Conservation (phyloP, 805 yeast genomes). For the Metschnikowia bowlesiae region DNA sequence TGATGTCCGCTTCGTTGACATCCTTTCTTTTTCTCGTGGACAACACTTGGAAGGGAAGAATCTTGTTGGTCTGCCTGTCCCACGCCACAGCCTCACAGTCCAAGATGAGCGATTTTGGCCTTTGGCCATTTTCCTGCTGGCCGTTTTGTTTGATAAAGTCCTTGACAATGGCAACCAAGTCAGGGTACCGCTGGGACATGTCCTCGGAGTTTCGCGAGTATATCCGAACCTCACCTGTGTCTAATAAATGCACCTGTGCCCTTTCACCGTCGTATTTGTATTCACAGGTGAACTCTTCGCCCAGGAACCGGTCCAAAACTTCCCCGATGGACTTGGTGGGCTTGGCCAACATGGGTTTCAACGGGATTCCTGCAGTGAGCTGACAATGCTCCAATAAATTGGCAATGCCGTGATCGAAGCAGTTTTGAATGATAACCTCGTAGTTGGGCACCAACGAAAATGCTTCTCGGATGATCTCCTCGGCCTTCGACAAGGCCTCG, state of each 20-base stretch:
- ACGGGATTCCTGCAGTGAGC: conserved; percentile 86
- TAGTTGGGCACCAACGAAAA: conserved; percentile 90
- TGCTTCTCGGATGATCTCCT: conserved; percentile 76
- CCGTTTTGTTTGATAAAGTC: conserved; percentile 45
- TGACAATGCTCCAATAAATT: conserved; percentile 64
- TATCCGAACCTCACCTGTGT: conserved; percentile 63
- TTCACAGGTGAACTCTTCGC: conserved; percentile 86
- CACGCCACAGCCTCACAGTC: conserved; percentile 99
- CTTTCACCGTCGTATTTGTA: conserved; percentile 98
- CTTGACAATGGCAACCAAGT: conserved; percentile 64
- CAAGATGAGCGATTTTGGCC: conserved; percentile 59
- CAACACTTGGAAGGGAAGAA: conserved; percentile 87
- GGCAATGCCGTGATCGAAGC: conserved; percentile 63
- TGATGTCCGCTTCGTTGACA: conserved; percentile 81
- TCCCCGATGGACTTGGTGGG: conserved; percentile 95
- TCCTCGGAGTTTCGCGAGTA: conserved; percentile 95
- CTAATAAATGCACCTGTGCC: conserved; percentile 82
- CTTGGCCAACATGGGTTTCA: conserved; percentile 97
- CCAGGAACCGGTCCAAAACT: conserved; percentile 82
- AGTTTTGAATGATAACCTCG: conserved; percentile 65
- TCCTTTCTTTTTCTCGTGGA: conserved; percentile 94
- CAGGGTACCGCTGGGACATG: conserved; percentile 96
- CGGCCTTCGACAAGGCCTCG: conserved; percentile 58
- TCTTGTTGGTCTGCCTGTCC: conserved; percentile 74
- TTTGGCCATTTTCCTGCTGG: conserved; percentile 3